phyloP scores from a whole-genome alignment of 2,329 filamentous ascomycete genomes.

The Leptographium galeiforme region DNA sequence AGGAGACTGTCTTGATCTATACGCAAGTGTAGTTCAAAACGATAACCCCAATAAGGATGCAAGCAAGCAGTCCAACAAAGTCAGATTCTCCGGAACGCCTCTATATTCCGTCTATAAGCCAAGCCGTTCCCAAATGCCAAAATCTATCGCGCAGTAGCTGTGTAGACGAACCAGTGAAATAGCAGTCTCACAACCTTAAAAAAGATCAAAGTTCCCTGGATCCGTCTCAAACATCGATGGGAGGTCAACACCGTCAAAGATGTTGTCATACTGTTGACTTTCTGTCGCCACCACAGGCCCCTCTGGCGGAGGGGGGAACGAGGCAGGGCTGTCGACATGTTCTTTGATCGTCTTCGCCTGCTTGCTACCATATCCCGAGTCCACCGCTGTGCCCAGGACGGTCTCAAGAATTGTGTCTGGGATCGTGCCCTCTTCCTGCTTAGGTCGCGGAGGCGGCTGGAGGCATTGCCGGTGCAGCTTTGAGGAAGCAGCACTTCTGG shows the following conservation, averaged over 20 bases:
- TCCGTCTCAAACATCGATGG: constrained; percentile 6
- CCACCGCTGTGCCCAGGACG: background rate
- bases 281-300: background rate
- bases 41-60: too few species aligned
- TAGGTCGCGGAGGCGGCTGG: background rate
- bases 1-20: too few species aligned
- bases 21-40: too few species aligned
- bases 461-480: background rate
- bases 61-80: too few species aligned
- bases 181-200: too few species aligned
- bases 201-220: too few species aligned
- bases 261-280: background rate
- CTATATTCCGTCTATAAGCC: too few species aligned
- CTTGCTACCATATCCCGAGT: background rate
- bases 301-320: background rate
- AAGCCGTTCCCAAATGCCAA: too few species aligned
- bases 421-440: background rate
- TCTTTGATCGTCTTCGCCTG: background rate
- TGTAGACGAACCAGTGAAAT: too few species aligned
- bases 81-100: too few species aligned
- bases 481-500: too few species aligned
- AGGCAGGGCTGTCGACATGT: background rate
- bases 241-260: background rate
- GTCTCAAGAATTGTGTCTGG: background rate
- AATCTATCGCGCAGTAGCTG: too few species aligned